phyloP scores from a whole-genome alignment of 768 basidiomycete species.

The Pulveroboletus sp. region DNA sequence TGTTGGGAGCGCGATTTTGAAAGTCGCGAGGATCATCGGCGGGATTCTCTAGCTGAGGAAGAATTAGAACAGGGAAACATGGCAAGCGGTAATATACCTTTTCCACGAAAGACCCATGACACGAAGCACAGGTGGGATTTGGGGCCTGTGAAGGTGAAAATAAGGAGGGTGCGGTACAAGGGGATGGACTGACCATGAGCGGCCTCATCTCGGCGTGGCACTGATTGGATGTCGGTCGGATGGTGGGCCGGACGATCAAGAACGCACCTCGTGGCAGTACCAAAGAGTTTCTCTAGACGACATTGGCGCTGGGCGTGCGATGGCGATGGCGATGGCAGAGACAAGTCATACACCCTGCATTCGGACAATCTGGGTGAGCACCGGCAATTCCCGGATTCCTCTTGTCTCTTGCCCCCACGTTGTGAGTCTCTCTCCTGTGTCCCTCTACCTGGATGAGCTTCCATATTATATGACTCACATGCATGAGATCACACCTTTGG shows the following conservation, averaged over 20 bases:
- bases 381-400: slow-evolving; percentile 17
- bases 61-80: neutral
- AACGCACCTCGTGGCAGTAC: slow-evolving; percentile 69
- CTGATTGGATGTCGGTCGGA: slow-evolving; percentile 37
- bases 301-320: slow-evolving; percentile 38
- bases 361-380: neutral
- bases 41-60: slow-evolving; percentile 64
- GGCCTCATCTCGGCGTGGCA: slow-evolving; percentile 88
- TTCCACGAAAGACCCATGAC: slow-evolving; percentile 79
- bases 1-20: slow-evolving; percentile 35
- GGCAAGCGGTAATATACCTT: slow-evolving; percentile 36
- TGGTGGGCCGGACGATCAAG: neutral
- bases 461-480: slow-evolving; percentile 57
- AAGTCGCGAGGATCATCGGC: slow-evolving; percentile 73
- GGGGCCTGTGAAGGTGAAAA: slow-evolving; percentile 50
- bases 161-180: neutral
- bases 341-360: neutral
- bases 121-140: slow-evolving; percentile 80
- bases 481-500: slow-evolving; percentile 42
- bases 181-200: slow-evolving; percentile 60
- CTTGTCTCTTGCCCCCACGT: neutral
- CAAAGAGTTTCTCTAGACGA: slow-evolving; percentile 70
- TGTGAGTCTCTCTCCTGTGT: neutral
- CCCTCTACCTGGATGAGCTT: slow-evolving; percentile 38
- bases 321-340: slow-evolving; percentile 7